Base-by-base conservation (phyloP, 345 rosid species). In the Kernera saxatilis region DNA sequence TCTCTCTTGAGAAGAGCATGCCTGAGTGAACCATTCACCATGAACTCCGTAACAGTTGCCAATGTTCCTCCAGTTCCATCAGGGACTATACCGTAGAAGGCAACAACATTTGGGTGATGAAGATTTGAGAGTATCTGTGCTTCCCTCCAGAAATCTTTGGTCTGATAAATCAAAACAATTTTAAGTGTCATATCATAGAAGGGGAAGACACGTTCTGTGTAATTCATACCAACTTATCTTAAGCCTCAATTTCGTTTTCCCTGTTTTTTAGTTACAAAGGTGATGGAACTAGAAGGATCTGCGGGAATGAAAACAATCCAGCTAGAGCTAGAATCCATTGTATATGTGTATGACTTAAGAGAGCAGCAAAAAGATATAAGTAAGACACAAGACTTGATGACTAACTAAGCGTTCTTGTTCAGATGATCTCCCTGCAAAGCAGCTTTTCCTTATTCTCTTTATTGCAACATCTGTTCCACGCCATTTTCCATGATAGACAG, bases 21-120 rank as follows among this genome's bases (percentile, higher is more conserved):
- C 77, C 88, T 84, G 37, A 88, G 88, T 9, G 93, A 88, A 15
- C 93, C 93, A 78, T 88, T 88, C 57, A 88, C 88, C 90, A 86
- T 88, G 69, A 54, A 88, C 81, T 88, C 91, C 1, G 93, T 84
- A 54, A 88, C 88, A 39, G 90, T 88, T 39, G 90, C 90, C 70
- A 86, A 73, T 29, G 93, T 84, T 73, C 90, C 90, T 8, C 87
- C 90, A 66, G 78, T 23, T 69, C 87, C 88, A 77, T 86, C 90
- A 21, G 90, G 90, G 23, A 88, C 93, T 63, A 84, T 81, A 44
- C 93, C 93, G 35, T 88, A 88, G 73, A 88, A 86, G 46, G 90
- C 90, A 63, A 88, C 88, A 29, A 88, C 93, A 12, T 88, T 88
- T 30, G 93, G 93, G 63, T 86, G 90, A 74, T 86, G 93, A 60